Base-by-base conservation (phyloP, 345 rosid genomes). In the Capsella bursapastoris region DNA sequence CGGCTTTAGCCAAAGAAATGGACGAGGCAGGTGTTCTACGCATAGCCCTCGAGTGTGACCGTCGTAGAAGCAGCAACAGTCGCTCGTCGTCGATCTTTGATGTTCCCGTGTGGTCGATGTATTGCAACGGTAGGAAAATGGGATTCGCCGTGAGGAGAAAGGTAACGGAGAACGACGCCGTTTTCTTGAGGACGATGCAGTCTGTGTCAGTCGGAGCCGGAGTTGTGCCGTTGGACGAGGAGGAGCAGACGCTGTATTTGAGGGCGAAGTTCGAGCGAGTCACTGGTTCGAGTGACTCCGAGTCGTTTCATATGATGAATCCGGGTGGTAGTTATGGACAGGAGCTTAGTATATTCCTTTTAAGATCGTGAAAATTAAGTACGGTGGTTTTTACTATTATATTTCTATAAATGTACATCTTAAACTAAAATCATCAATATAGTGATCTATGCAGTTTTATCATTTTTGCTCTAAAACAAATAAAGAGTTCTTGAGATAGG, bases 171-270 rank as follows among this genome's bases (percentile, higher is more conserved):
- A 80, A 64, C 25, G 97, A 88, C n/a, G 83, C 70, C 40, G 82
- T 74, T 22, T 88, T 89, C 28, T 85, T 91, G 57, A 84, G 82
- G 76, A 80, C 81, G 70, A 91, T 89, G 97, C 87, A 84, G 76
- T 85, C 91, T 1, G 97, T 91, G 1, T 89, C 97, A 2, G 93
- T 84, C 0, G 97, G 97, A 2, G 92, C 95, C 0, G 95, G 97
- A 0, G 95, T 86, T 49, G 68, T 88, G 73, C 94, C 89, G 11
- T 51, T 27, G 78, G 15, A 67, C 0, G 79, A 80, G 60, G 82
- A 78, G 3, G 88, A 83, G 22, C 86, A 88, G 48, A 84, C 87
- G 2, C 70, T 87, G 86, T 91, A 87, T 32, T 68, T 91, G 74
- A 74, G 97, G 6, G 95, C 95, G 11, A 82, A 78, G 38, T 91